Evolutionary conservation across 2,329 filamentous ascomycete species (phyloP).

Genomic region (Capronia americana): DNA sequence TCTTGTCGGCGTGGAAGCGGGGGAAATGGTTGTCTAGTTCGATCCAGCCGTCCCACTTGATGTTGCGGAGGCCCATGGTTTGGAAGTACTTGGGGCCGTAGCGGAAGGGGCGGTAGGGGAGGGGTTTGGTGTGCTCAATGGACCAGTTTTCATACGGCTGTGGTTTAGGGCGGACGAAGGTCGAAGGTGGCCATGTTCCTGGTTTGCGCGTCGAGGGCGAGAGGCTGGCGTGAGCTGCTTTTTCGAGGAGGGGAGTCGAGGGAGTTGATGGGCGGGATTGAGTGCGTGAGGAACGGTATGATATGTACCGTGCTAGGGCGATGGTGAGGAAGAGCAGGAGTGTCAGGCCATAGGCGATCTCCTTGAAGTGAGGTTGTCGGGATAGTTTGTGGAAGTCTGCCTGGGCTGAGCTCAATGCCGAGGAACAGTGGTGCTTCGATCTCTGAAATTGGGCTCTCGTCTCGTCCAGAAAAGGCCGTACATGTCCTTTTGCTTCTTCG

Average conservation of each 20-base stretch:
- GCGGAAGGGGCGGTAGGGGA: constrained; percentile 79
- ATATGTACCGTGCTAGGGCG: constrained; percentile 26
- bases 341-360: constrained; percentile 44
- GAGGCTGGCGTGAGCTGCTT: constrained; percentile 18
- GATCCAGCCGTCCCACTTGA: constrained; percentile 75
- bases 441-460: constrained; percentile 23
- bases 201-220: constrained; percentile 31
- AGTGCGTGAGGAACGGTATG: constrained; percentile 24
- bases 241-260: constrained; percentile 36
- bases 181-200: constrained; percentile 62
- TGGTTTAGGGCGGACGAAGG: constrained; percentile 66
- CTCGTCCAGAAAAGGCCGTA: constrained; percentile 30
- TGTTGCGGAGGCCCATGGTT: constrained; percentile 75
- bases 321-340: constrained; percentile 40
- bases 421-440: constrained; percentile 30
- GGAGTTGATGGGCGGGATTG: constrained; percentile 29
- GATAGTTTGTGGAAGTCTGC: constrained; percentile 38
- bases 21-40: constrained; percentile 80
- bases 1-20: constrained; percentile 75
- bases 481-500: not conserved
- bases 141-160: constrained; percentile 72
- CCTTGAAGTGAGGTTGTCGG: constrained; percentile 35
- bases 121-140: constrained; percentile 70
- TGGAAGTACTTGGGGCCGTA: constrained; percentile 78
- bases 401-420: constrained; percentile 25